Evolutionary conservation across 169 alveolate genomes (phyloP).

Genomic region (Cryptosporidium tyzzeri): DNA sequence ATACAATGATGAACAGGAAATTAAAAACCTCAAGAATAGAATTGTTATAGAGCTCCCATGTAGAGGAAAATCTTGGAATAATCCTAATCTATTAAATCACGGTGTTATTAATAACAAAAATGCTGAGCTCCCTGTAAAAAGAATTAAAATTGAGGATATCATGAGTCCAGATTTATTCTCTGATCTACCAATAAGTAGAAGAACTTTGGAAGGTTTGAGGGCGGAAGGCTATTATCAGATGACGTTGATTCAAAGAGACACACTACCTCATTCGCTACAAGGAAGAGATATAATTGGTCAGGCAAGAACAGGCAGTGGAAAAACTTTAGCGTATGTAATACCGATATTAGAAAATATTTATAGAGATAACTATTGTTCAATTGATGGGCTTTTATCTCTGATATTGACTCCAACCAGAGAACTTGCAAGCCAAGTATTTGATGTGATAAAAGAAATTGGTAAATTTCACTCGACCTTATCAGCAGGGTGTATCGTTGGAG

Average conservation of each 20-base stretch:
- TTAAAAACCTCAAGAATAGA: constrained; percentile 68
- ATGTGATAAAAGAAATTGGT: constrained; percentile 87
- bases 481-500: constrained; percentile 94
- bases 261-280: constrained; percentile 91
- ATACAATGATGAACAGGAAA: constrained; percentile 75
- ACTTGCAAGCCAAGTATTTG: constrained; percentile 91
- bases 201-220: constrained; percentile 85
- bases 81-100: constrained; percentile 6
- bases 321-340: constrained; percentile 90
- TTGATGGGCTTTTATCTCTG: constrained; percentile 89
- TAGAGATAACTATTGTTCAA: constrained; percentile 73
- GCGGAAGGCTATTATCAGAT: constrained; percentile 86
- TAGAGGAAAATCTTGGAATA: constrained; percentile 32
- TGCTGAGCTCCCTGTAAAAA: neutral
- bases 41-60: constrained; percentile 72
- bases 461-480: constrained; percentile 87
- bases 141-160: constrained; percentile 59
- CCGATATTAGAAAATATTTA: constrained; percentile 92
- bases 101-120: neutral
- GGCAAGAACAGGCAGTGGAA: constrained; percentile 95
- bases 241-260: constrained; percentile 90
- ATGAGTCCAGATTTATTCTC: constrained; percentile 82
- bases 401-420: constrained; percentile 92
- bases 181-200: constrained; percentile 89
- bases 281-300: constrained; percentile 91